Conservation (phyloP, 1,139 yeast genomes). For the Torulaspora pretoriensis region DNA sequence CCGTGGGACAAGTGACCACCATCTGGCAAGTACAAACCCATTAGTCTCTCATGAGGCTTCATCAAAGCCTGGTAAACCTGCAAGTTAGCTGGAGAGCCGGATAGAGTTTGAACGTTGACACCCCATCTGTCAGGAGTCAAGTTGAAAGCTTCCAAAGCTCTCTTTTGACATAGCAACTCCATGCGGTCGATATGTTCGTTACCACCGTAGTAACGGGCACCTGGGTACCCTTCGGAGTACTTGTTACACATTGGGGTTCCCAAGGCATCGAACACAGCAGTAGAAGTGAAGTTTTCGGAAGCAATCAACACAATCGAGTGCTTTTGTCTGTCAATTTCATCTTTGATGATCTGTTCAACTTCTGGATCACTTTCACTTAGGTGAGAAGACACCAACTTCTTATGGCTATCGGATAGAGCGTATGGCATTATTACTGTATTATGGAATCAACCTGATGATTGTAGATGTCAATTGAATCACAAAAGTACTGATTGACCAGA, state of each 20-base stretch:
- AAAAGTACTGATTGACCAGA: neutral
- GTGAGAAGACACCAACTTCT: conserved; percentile 63
- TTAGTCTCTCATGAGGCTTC: conserved; percentile 91
- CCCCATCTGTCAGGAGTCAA: conserved; percentile 89
- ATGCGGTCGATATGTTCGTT: conserved; percentile 92
- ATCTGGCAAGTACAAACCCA: conserved; percentile 97
- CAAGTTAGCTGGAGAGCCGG: conserved; percentile 97
- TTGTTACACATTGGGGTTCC: conserved; percentile 97
- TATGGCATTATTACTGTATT: conserved; percentile 35
- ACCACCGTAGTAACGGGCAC: conserved; percentile 86
- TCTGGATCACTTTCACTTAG: conserved; percentile 77
- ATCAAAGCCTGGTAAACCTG: conserved; percentile 92
- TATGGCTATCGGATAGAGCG: conserved; percentile 65
- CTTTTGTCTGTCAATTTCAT: conserved; percentile 89
- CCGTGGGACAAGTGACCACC: conserved; percentile 99
- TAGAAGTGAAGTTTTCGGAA: conserved; percentile 94
- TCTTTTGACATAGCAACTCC: conserved; percentile 84
- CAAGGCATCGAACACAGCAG: conserved; percentile 91
- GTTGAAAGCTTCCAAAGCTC: conserved; percentile 86
- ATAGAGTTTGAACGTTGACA: conserved; percentile 91
- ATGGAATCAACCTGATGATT: neutral
- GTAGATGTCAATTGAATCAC: neutral
- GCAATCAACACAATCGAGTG: conserved; percentile 94
- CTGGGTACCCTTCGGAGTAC: conserved; percentile 85
- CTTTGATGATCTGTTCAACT: conserved; percentile 74